These are phyloP conservation scores for Naganishia friedmannii DNA, from an alignment of 768 basidiomycete species.

Conservation along the genomic window DNA sequence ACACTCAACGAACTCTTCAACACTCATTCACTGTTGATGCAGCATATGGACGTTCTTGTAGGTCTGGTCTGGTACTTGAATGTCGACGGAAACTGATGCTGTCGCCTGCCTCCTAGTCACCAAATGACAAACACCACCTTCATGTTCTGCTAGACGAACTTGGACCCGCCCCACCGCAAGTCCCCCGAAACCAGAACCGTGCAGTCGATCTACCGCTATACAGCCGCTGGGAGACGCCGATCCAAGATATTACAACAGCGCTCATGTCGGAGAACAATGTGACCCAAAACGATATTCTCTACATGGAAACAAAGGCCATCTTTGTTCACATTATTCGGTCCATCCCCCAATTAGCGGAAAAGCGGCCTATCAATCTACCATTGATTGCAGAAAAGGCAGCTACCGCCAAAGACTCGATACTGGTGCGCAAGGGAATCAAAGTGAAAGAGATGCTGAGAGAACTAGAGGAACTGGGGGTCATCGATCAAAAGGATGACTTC, in stretches of 20 bases:
- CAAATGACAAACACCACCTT: slow-evolving; percentile 94
- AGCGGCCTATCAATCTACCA: slow-evolving; percentile 81
- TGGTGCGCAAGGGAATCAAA: slow-evolving; percentile 96
- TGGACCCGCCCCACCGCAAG: slow-evolving; percentile 86
- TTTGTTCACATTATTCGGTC: slow-evolving; percentile 97
- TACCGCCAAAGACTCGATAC: slow-evolving; percentile 91
- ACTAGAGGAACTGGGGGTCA: slow-evolving; percentile 81
- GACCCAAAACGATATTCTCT: slow-evolving; percentile 95
- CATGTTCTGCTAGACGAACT: slow-evolving; percentile 96
- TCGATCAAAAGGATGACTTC: slow-evolving; percentile 77
- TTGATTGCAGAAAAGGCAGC: slow-evolving; percentile 91
- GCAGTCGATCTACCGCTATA: slow-evolving; percentile 87
- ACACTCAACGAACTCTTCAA: slow-evolving; percentile 99
- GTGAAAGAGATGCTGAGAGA: slow-evolving; percentile 99
- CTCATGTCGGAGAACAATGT: slow-evolving; percentile 85
- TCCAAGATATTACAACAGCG: slow-evolving; percentile 93
- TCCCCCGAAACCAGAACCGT: slow-evolving; percentile 96
- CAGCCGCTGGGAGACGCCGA: slow-evolving; percentile 98
- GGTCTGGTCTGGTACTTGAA: slow-evolving; percentile 46
- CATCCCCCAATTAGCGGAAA: slow-evolving; percentile 76
- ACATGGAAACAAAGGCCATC: slow-evolving; percentile 99
- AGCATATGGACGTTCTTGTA: slow-evolving; percentile 92
- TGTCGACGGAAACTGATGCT: not conserved
- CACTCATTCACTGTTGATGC: slow-evolving; percentile 89
- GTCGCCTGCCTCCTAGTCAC: slow-evolving; percentile 61